These are phyloP conservation scores for Eleusine indica DNA, from an alignment of 176 grass and related monocot genomes.

Conservation along the genomic window DNA sequence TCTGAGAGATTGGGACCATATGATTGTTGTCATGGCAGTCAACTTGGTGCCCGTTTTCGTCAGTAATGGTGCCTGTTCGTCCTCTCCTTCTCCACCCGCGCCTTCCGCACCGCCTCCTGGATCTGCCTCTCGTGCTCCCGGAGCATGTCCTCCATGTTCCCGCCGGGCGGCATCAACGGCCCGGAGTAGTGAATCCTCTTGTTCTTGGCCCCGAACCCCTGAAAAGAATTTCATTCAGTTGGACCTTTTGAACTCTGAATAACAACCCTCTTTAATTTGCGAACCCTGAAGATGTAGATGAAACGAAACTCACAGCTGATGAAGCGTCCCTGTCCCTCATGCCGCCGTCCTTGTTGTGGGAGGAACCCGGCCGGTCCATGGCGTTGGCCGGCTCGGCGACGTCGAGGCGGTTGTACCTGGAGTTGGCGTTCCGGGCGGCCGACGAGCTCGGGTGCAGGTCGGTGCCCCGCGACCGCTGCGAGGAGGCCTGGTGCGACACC, in stretches of 20 bases:
- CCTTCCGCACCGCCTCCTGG: conserved; percentile 65
- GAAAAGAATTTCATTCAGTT: background rate
- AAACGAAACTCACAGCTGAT: conserved; percentile 41
- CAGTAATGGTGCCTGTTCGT: conserved; percentile 42
- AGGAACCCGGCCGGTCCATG: conserved; percentile 45
- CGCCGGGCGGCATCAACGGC: conserved; percentile 59
- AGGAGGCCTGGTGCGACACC: conserved; percentile 39
- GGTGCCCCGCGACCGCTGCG: conserved; percentile 53
- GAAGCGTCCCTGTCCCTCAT: conserved; percentile 56
- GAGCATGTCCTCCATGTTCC: conserved; percentile 77
- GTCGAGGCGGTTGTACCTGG: conserved; percentile 58
- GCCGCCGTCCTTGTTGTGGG: conserved; percentile 54
- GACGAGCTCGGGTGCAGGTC: conserved; percentile 67
- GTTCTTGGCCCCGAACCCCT: conserved; percentile 52
- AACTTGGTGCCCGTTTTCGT: background rate
- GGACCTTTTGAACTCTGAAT: background rate
- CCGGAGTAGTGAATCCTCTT: conserved; percentile 76
- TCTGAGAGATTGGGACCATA: background rate
- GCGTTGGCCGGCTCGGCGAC: conserved; percentile 52
- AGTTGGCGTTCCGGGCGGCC: conserved; percentile 45
- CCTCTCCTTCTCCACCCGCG: conserved; percentile 59
- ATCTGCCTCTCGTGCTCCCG: conserved; percentile 82
- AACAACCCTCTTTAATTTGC: background rate
- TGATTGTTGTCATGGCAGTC: background rate
- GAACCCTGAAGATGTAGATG: background rate